Percentiles rank a stretch among this genome's conserved stretches.
These are phyloP conservation scores for Exserohilum turcica DNA, from an alignment of 2,329 filamentous ascomycete genomes.

Conservation along the genomic window DNA sequence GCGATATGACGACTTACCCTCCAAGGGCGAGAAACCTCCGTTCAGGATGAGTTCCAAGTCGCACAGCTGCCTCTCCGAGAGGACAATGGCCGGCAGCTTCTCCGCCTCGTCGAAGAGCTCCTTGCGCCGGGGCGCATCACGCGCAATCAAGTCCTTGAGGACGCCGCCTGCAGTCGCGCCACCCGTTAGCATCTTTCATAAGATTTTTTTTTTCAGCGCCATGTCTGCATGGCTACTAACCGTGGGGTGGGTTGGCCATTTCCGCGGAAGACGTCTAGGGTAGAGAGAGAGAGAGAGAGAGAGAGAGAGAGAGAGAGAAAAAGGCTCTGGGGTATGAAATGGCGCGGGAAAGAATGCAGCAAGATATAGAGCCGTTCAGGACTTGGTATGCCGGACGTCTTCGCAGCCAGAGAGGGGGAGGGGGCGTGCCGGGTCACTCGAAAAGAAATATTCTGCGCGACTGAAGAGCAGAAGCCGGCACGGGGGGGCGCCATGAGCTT, in stretches of 20 bases:
- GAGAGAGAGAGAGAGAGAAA: too few species aligned
- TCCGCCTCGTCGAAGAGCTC: slow-evolving; percentile 85
- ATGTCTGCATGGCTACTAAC: slow-evolving; percentile 38
- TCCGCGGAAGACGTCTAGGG: slow-evolving; percentile 8
- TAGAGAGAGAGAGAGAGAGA: too few species aligned
- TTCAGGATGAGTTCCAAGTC: slow-evolving; percentile 97
- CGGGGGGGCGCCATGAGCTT: slow-evolving; percentile 7
- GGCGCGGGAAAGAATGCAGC: neutral
- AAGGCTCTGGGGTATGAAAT: neutral
- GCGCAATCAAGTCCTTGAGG: slow-evolving; percentile 96
- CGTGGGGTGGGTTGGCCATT: slow-evolving; percentile 60
- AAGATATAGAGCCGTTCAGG: slow-evolving; percentile 5
- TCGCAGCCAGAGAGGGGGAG: neutral
- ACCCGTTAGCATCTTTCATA: slow-evolving; percentile 23
- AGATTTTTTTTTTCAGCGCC: neutral
- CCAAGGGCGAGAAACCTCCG: slow-evolving; percentile 95
- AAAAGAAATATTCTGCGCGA: slow-evolving; percentile 11
- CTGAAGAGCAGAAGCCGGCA: slow-evolving; percentile 9
- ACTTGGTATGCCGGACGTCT: slow-evolving; percentile 4
- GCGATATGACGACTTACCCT: slow-evolving; percentile 67
- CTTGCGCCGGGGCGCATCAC: slow-evolving; percentile 81
- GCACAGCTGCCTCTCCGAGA: slow-evolving; percentile 94
- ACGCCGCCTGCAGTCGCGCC: slow-evolving; percentile 68
- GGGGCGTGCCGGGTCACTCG: slow-evolving; percentile 4
- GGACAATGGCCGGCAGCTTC: slow-evolving; percentile 78